A percentile compares a stretch with the other conserved stretches of the same genome.
These are phyloP conservation scores for Copromyces sp. DNA, from an alignment of 495 filamentous ascomycete genomes.

Conservation along the genomic window DNA sequence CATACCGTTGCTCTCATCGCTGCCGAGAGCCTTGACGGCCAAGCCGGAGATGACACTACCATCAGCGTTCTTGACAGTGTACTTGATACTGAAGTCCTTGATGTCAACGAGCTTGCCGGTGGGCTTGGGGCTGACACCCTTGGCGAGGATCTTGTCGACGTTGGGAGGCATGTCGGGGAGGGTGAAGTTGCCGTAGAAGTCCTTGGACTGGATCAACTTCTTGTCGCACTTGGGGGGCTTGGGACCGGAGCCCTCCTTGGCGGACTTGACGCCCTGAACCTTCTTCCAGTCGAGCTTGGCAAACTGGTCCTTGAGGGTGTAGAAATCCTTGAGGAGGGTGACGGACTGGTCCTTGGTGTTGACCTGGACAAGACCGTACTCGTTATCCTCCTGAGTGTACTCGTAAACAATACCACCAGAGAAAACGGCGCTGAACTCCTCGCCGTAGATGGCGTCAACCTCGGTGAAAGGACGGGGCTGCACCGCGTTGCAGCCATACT, in stretches of 20 bases:
- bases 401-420: conserved; percentile 87
- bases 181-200: conserved; percentile 68
- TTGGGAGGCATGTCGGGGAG: conserved; percentile 46
- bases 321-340: conserved; percentile 59
- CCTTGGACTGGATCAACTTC: conserved; percentile 48
- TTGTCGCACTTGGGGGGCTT: conserved; percentile 49
- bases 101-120: conserved; percentile 31
- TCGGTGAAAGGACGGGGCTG: conserved; percentile 75
- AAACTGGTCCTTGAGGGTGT: conserved; percentile 64
- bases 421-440: conserved; percentile 67
- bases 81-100: conserved; percentile 31
- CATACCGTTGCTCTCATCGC: conserved; percentile 30
- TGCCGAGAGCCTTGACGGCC: conserved; percentile 31
- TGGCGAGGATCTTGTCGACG: conserved; percentile 42
- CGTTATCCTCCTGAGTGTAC: conserved; percentile 59
- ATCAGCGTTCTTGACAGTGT: conserved; percentile 29
- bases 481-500: conserved; percentile 87
- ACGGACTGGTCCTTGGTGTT: conserved; percentile 51
- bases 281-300: conserved; percentile 57
- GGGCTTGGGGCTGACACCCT: conserved; percentile 36
- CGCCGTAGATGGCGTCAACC: conserved; percentile 67
- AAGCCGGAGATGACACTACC: conserved; percentile 27
- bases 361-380: conserved; percentile 70
- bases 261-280: conserved; percentile 47
- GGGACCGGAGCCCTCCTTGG: conserved; percentile 35